phyloP scores from a whole-genome alignment of 2,329 filamentous ascomycete genomes.

The Arthrobotrys conoides region DNA sequence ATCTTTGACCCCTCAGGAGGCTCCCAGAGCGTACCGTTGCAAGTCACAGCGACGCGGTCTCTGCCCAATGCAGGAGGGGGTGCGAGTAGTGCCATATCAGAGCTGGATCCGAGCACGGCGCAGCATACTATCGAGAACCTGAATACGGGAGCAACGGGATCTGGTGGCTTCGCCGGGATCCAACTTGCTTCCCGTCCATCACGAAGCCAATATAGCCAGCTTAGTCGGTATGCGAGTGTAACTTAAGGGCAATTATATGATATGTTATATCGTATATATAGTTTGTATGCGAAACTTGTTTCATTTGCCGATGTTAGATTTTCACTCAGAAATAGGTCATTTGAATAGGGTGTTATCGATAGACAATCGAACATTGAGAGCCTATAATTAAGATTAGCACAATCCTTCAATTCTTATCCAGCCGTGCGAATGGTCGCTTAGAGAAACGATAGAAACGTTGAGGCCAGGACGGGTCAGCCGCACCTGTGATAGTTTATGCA shows the following conservation, averaged over 20 bases:
- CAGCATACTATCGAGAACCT: conserved; percentile 28
- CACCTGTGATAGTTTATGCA: conserved; percentile 44
- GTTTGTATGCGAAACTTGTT: background rate
- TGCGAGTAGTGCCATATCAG: conserved; percentile 1
- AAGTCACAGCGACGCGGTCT: conserved; percentile 2
- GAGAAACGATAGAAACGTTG: background rate
- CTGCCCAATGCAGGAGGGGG: conserved; percentile 3
- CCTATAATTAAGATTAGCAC: background rate
- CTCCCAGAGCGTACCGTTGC: conserved; percentile 9
- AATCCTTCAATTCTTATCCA: background rate
- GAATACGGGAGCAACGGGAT: conserved; percentile 15
- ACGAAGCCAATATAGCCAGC: conserved; percentile 2
- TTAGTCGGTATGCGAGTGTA: conserved; percentile 19
- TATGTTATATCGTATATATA: background rate
- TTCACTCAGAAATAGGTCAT: background rate
- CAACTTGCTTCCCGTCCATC: conserved; percentile 7
- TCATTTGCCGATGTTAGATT: background rate
- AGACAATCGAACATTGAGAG: background rate
- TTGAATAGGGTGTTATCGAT: background rate
- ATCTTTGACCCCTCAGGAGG: conserved; percentile 7
- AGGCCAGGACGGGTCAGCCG: conserved; percentile 47
- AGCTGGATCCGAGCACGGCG: conserved; percentile 16
- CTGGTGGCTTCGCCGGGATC: conserved; percentile 2
- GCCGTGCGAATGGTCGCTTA: conserved; percentile 15
- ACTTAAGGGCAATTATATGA: background rate